Evolutionary conservation across 106 monocot species (phyloP).

Genomic region (Platanthera zijinensis): DNA sequence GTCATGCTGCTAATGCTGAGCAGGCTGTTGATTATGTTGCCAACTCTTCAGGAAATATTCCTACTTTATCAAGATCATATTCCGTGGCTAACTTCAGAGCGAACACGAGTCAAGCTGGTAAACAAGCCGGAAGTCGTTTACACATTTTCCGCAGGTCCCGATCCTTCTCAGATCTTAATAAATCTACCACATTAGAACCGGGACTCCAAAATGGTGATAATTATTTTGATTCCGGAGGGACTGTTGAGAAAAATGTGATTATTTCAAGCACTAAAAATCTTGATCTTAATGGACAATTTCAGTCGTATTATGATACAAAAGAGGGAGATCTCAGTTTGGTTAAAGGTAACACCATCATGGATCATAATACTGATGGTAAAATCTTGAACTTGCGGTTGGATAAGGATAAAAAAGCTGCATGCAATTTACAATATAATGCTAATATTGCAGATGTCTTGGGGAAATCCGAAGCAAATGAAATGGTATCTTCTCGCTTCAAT

Average conservation of each 20-base stretch:
- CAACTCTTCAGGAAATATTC: slow-evolving; percentile 8
- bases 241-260: background rate
- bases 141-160: slow-evolving; percentile 15
- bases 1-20: slow-evolving; percentile 9
- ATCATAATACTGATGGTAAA: slow-evolving; percentile 8
- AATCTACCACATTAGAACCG: background rate
- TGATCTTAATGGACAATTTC: slow-evolving; percentile 11
- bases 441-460: background rate
- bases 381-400: slow-evolving; percentile 1
- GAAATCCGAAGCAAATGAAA: slow-evolving; percentile 4
- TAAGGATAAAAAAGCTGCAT: slow-evolving; percentile 5
- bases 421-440: background rate
- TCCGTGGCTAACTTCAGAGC: slow-evolving; percentile 22
- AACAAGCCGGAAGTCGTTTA: background rate
- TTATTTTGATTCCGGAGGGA: background rate
- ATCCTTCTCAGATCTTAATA: slow-evolving; percentile 30
- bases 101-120: background rate
- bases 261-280: slow-evolving; percentile 5
- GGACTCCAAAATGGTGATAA: slow-evolving; percentile 2
- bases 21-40: background rate
- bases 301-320: background rate
- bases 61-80: slow-evolving; percentile 22
- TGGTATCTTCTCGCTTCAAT: slow-evolving; percentile 9
- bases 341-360: background rate
- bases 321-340: background rate